These are phyloP conservation scores for Citrus hindsii DNA, from an alignment of 345 rosid species.

Conservation along the genomic window DNA sequence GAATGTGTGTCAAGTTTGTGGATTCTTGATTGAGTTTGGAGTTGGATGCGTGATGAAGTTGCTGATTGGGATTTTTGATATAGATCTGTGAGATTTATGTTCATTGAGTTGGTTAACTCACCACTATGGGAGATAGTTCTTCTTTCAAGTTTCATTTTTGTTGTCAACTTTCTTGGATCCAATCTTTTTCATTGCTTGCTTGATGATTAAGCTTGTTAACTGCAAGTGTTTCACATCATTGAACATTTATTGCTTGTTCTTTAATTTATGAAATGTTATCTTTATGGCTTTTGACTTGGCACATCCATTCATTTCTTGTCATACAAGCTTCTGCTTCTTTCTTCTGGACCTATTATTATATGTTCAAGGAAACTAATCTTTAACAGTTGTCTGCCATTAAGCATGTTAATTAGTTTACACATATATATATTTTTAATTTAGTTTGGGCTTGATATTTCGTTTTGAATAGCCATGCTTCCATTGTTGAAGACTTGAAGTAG, in stretches of 20 bases:
- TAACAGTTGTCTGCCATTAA: neutral
- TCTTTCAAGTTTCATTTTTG: neutral
- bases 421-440: neutral
- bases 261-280: neutral
- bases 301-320: neutral
- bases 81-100: slow-evolving; percentile 10
- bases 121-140: neutral
- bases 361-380: neutral
- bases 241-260: neutral
- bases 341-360: neutral
- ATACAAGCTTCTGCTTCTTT: neutral
- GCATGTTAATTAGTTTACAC: neutral
- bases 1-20: neutral
- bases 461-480: neutral
- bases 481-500: neutral
- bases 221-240: neutral
- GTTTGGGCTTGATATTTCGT: neutral
- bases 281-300: neutral
- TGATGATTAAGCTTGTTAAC: neutral
- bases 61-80: neutral
- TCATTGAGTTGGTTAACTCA: neutral
- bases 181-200: slow-evolving; percentile 11
- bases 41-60: neutral
- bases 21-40: neutral
- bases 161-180: neutral